Percentiles rank a stretch among this genome's conserved stretches.
These are phyloP conservation scores for Puccinia triticina DNA, from an alignment of 1,284 basidiomycete species.

Conservation along the genomic window DNA sequence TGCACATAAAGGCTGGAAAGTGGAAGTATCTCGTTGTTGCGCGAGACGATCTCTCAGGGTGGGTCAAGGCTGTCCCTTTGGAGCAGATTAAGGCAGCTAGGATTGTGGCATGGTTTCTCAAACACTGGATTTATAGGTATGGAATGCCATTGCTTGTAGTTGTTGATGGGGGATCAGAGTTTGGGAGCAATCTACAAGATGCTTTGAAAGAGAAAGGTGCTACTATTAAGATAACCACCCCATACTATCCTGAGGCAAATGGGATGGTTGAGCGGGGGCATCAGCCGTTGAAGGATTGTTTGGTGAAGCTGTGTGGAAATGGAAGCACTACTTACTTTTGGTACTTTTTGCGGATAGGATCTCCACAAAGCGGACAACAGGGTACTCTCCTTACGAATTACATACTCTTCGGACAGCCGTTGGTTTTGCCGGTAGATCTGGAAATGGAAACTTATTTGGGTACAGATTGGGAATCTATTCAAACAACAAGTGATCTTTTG, in stretches of 20 bases:
- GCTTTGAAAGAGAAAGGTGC: background rate
- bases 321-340: conserved; percentile 11
- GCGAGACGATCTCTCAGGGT: conserved; percentile 7
- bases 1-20: conserved; percentile 3
- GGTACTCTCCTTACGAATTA: background rate
- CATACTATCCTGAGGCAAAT: background rate
- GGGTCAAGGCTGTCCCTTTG: background rate
- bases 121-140: background rate
- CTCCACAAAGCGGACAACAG: background rate
- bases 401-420: background rate
- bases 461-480: background rate
- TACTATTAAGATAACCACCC: background rate
- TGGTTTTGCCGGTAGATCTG: background rate
- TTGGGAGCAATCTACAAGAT: background rate
- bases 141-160: background rate
- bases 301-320: conserved; percentile 21
- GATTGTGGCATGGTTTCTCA: background rate
- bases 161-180: conserved; percentile 11
- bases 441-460: background rate
- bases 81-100: background rate
- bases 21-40: background rate
- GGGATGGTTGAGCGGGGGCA: conserved; percentile 14
- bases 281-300: background rate
- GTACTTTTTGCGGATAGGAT: conserved; percentile 17
- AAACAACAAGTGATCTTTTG: too few relatives aligned